Base-by-base conservation (phyloP, 108 stramenopile species). In the Cyclotella sp. region DNA sequence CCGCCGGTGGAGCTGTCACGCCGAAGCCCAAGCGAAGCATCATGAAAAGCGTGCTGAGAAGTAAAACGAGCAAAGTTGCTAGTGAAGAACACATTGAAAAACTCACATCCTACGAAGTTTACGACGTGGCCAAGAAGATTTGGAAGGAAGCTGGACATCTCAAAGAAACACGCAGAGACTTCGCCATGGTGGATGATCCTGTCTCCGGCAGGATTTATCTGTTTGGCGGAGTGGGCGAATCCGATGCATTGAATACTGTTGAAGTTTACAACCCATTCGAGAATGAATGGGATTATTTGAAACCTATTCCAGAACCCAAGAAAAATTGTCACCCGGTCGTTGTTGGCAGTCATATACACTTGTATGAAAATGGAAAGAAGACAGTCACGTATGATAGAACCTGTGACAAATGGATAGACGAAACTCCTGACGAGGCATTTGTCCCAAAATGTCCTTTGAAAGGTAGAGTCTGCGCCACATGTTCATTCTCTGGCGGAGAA, bases 71-170 rank as follows among this genome's bases (percentile, higher is more conserved):
- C 14, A 42, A 60, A 27, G 62, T 63, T 19, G 71, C 10, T 7
- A 18, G 10, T 26, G 46, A 61, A 24, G 51, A 63, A 28, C 21
- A 42, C 10, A 51, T 54, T 28, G 73, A 73, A 34, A 63, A 64
- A 34, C 62, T 73, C 39, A 54, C 73, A 0, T 73, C 73, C 10
- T 73, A 42, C 42, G 73, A 73, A 47, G 52, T 73, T n/a, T 73
- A 64, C 41, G 73, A 73, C 42, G 73, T 64, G 4, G n/a, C 73
- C 0, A 63, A 73, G 24, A 19, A 73, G 40, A 53, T 64, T 13
- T 73, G 73, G 73, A 73, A 73, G 22, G 63, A 63, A 26, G 73
- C 73, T 12, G 73, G 73, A 15, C n/a, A 54, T 46, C 62, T 73
- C 18, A 64, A 64, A 10, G 73, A 73, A 18, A 52, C 73, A 3